These are phyloP conservation scores for Exsudoporus floridanus DNA, from an alignment of 1,284 basidiomycete genomes.

Conservation along the genomic window DNA sequence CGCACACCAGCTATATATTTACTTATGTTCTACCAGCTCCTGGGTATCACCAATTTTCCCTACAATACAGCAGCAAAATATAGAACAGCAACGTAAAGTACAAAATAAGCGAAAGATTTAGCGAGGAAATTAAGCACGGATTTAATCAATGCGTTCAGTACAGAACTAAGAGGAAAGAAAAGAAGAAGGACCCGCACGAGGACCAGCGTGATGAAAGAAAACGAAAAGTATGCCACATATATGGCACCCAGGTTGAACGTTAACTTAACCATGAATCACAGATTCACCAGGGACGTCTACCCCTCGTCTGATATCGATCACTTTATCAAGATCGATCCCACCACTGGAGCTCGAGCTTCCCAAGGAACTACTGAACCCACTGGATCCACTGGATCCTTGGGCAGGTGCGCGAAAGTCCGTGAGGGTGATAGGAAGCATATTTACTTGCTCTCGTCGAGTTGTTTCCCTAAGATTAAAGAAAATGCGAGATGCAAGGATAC, in stretches of 20 bases:
- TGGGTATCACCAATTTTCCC: too few species aligned
- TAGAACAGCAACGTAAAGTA: too few species aligned
- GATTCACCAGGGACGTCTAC: neutral
- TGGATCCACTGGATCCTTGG: neutral
- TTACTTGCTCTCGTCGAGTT: slow-evolving; percentile 2
- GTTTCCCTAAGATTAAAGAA: slow-evolving; percentile 31
- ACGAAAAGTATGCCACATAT: neutral
- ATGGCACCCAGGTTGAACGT: neutral
- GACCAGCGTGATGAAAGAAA: neutral
- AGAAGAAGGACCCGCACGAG: neutral
- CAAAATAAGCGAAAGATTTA: too few species aligned
- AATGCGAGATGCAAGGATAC: slow-evolving; percentile 28
- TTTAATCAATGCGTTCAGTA: too few species aligned
- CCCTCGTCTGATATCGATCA: neutral
- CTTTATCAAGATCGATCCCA: neutral
- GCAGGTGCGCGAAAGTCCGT: slow-evolving; percentile 14
- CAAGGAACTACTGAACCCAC: neutral
- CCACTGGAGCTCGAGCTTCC: neutral
- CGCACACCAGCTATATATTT: too few species aligned
- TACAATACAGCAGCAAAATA: too few species aligned
- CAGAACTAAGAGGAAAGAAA: too few species aligned
- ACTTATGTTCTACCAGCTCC: too few species aligned
- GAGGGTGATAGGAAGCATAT: neutral
- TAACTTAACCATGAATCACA: neutral
- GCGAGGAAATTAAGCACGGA: too few species aligned